Evolutionary conservation across 169 alveolate genomes (phyloP).

Genomic region (Blepharisma undulans): DNA sequence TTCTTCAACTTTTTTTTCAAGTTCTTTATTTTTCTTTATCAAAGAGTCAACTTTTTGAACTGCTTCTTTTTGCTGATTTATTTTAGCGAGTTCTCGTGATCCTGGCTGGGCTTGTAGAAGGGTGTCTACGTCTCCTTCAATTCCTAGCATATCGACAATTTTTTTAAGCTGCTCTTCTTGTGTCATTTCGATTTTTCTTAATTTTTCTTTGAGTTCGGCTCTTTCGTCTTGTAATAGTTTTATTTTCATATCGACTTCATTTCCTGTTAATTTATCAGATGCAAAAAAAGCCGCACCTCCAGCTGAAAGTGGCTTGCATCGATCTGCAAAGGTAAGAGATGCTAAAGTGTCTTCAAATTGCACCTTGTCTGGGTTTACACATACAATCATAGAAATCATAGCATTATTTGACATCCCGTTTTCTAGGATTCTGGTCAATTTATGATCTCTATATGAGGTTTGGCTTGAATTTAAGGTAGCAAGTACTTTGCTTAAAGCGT

Average conservation of each 20-base stretch:
- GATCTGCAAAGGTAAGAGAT: conserved; percentile 10
- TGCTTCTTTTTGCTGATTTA: conserved; percentile 25
- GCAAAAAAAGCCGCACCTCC: not conserved
- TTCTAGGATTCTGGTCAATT: not conserved
- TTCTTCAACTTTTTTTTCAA: conserved; percentile 31
- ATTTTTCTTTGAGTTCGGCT: conserved; percentile 11
- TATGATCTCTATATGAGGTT: not conserved
- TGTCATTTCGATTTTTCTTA: not conserved
- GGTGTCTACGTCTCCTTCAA: conserved; percentile 9
- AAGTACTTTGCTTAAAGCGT: conserved; percentile 21
- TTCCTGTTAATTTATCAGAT: not conserved
- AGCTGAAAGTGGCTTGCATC: not conserved
- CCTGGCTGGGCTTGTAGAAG: not conserved
- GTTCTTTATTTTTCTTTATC: conserved; percentile 12
- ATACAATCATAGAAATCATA: not conserved
- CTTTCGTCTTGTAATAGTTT: conserved; percentile 34
- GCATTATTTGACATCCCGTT: not conserved
- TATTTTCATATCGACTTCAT: not conserved
- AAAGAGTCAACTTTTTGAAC: not conserved
- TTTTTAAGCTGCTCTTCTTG: conserved; percentile 30
- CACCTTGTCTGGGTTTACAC: conserved; percentile 2
- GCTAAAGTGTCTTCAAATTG: conserved; percentile 9
- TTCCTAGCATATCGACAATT: conserved; percentile 19
- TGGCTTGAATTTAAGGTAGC: not conserved
- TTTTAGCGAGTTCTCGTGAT: not conserved